Base-by-base conservation (phyloP, 2,329 filamentous ascomycete genomes). In the Paecilomyces niveus region DNA sequence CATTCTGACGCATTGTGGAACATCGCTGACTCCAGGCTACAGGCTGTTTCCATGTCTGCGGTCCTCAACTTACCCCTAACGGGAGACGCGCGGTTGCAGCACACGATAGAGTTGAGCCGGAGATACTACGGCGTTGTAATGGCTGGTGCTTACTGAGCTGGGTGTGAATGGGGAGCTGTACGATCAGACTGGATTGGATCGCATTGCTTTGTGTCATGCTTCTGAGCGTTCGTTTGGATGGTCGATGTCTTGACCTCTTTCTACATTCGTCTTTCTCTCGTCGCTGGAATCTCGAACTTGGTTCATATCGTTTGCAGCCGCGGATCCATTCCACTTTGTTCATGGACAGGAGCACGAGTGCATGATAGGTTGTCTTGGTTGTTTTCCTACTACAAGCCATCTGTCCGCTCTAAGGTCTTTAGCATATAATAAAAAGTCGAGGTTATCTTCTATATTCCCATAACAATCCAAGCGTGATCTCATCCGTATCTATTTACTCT, bases 81-180 rank as follows among this genome's bases (percentile, higher is more conserved):
- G 3, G 87, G 90, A 65, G 89, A 93, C 71, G 82, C 85, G 45
- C 83, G 88, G 65, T 75, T 91, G 60, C 81, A 83, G 65, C 88
- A 92, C 71, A 87, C 88, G 8, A 83, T 86, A 33, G 84, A 89
- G 61, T 77, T 91, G 64, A 87, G 88, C 63, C 79, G 87, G 65
- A 81, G 82, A 57, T 89, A 89, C 67, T 91, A 89, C 71, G 80
- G 80, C 59, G 81, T 82, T 58, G 78, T 89, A 49, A 85, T 88
- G 83, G 82, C 77, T 7, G 75, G 74, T 63, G 74, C 69, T 51
- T 68, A 72, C 58, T 76, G 64, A 70, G 52, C 33, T 54, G 8
- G 57, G 33, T 31, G 7, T 53, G n/a, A 22, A 4, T 53, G 50
- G 21, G 15, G 45, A 50, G 13, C n/a, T 52, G 50, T 45, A 45